Evolutionary conservation across 345 rosid species (phyloP).

Genomic region (Adansonia digitata): DNA sequence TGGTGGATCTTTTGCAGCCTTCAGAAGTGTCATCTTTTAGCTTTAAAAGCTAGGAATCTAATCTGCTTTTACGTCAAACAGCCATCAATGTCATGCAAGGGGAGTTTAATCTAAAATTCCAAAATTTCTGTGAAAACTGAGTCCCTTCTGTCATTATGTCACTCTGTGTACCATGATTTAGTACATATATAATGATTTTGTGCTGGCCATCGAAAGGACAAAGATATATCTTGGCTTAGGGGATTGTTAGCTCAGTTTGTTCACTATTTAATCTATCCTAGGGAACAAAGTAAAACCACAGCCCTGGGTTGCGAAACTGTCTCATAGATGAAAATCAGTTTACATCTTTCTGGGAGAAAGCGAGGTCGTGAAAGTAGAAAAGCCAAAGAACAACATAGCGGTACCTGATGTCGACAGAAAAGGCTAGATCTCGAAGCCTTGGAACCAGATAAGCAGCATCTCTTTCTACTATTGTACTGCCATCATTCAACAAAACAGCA

Average conservation of each 20-base stretch:
- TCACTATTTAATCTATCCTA: background rate
- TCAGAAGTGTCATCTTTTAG: background rate
- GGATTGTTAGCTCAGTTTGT: background rate
- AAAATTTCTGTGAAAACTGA: background rate
- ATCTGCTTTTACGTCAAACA: background rate
- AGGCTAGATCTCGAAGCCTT: constrained; percentile 84
- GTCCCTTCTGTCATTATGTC: background rate
- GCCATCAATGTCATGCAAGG: background rate
- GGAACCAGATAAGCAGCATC: constrained; percentile 76
- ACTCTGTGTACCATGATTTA: background rate
- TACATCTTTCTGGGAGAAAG: background rate
- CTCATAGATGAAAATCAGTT: background rate
- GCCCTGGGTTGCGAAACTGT: background rate
- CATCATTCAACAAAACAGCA: constrained; percentile 14
- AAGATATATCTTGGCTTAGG: background rate
- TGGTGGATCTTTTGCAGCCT: background rate
- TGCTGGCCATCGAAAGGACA: background rate
- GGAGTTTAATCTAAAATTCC: background rate
- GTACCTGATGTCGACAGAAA: constrained; percentile 85
- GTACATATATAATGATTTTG: background rate
- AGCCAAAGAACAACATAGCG: background rate
- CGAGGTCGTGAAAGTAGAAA: background rate
- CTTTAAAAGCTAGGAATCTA: background rate
- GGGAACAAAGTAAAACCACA: background rate
- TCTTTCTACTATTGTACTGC: constrained; percentile 70